These are phyloP conservation scores for Penicillium sp. DNA, from an alignment of 2,329 filamentous ascomycete species.

Conservation along the genomic window DNA sequence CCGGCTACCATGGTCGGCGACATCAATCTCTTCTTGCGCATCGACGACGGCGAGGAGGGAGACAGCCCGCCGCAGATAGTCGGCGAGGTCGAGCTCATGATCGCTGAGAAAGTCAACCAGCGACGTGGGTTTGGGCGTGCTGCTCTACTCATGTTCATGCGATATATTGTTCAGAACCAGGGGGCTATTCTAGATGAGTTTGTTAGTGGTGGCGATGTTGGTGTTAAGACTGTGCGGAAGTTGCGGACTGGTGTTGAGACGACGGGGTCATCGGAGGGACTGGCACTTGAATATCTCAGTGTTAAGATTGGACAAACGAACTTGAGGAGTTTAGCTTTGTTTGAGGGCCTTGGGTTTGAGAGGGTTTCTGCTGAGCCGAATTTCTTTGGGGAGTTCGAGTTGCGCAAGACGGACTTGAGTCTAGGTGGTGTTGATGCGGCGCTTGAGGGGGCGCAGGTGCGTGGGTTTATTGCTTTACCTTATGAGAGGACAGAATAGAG, in stretches of 20 bases:
- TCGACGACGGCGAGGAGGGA: slow-evolving; percentile 45
- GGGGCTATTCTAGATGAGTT: slow-evolving; percentile 52
- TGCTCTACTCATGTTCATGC: slow-evolving; percentile 59
- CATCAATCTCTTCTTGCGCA: slow-evolving; percentile 69
- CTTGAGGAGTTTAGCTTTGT: slow-evolving; percentile 49
- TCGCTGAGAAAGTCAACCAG: slow-evolving; percentile 53
- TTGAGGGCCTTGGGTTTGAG: slow-evolving; percentile 52
- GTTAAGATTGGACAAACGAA: slow-evolving; percentile 57
- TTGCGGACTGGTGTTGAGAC: slow-evolving; percentile 11
- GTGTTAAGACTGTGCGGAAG: slow-evolving; percentile 9
- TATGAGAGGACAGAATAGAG: slow-evolving; percentile 26
- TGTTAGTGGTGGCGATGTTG: slow-evolving; percentile 11
- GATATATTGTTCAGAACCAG: slow-evolving; percentile 54
- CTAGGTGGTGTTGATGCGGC: slow-evolving; percentile 20
- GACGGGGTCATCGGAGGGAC: not conserved
- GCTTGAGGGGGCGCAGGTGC: slow-evolving; percentile 27
- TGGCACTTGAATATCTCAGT: slow-evolving; percentile 40
- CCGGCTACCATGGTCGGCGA: slow-evolving; percentile 58
- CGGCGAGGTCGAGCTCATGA: slow-evolving; percentile 82
- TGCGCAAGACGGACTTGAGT: slow-evolving; percentile 37
- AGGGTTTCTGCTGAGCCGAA: slow-evolving; percentile 46
- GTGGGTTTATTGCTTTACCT: slow-evolving; percentile 31
- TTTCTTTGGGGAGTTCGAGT: slow-evolving; percentile 61
- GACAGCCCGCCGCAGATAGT: slow-evolving; percentile 34
- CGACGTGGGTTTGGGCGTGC: slow-evolving; percentile 57